These are phyloP conservation scores for Phytophthora litchii DNA, from an alignment of 352 stramenopile genomes.

Conservation along the genomic window DNA sequence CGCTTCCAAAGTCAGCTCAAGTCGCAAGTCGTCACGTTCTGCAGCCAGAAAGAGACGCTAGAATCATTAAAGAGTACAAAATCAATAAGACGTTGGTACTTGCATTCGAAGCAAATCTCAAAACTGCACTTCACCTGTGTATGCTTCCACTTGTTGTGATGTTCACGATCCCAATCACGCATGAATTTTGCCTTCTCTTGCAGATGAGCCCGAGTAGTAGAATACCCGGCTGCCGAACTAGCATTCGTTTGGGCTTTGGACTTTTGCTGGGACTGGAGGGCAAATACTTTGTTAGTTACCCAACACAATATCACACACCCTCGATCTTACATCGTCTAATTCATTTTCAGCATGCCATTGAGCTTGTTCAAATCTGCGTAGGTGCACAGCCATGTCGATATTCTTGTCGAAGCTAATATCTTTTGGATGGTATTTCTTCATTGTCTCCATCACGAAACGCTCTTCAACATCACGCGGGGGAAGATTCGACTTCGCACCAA, in stretches of 20 bases:
- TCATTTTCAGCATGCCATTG: conserved; percentile 67
- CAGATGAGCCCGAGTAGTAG: conserved; percentile 48
- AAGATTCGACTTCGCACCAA: conserved; percentile 10
- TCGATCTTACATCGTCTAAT: conserved; percentile 35
- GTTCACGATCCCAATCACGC: conserved; percentile 63
- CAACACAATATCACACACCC: not conserved
- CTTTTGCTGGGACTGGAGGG: conserved; percentile 37
- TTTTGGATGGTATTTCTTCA: conserved; percentile 47
- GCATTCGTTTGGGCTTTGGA: conserved; percentile 29
- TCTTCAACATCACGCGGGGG: conserved; percentile 54
- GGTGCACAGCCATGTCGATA: conserved; percentile 72
- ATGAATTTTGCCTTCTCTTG: conserved; percentile 67
- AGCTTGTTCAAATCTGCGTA: conserved; percentile 64
- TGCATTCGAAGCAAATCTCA: not conserved
- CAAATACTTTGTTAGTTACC: not conserved
- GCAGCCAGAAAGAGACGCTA: conserved; percentile 40
- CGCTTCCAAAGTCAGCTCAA: conserved; percentile 67
- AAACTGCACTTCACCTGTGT: conserved; percentile 46
- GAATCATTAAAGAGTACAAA: not conserved
- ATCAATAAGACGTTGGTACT: not conserved
- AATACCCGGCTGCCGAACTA: conserved; percentile 27
- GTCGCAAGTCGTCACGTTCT: conserved; percentile 58
- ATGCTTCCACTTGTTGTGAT: conserved; percentile 55
- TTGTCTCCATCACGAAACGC: conserved; percentile 53
- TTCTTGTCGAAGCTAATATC: conserved; percentile 60